Base-by-base conservation (phyloP, 495 filamentous ascomycete species). In the Xylaria sp. region DNA sequence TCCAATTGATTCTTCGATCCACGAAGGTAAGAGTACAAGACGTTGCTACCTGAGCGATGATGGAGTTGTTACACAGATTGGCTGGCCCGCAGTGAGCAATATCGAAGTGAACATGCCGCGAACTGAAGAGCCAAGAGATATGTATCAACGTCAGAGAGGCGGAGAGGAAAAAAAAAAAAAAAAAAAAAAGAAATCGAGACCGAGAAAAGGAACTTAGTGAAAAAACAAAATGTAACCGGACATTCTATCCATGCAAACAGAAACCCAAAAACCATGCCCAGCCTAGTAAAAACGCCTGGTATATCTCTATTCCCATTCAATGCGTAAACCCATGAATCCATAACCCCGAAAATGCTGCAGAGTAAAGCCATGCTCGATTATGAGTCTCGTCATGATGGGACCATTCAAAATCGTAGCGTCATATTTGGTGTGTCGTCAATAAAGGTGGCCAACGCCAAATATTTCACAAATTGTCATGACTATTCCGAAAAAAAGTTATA, bases 1-100 rank as follows among this genome's bases (percentile, higher is more conserved):
- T 61, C 63, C n/a, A 24, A 33, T 58, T 37, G 48, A 58, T 41
- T 41, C 63, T 29, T 67, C 19, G 70, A 26, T 53, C 70, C 31
- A 72, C 44, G 55, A 72, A 67, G 55, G 21, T 59, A 50, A 61
- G 44, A 52, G 59, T 67, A 72, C 70, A 72, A 53, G 61, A 50
- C 29, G 57, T 68, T 62, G 55, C 70, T 72, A 53, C 70, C 70
- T 29, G 63, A 72, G 70, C 46, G 68, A 62, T 24, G 44, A 17
- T 35, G 31, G 33, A 67, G 26, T 61, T 72, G 70, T 67, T 66
- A 68, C 64, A 72, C 52, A 62, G 37, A 44, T 6, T 19, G 6
- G 17, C 70, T 68, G 70, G 11, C 70, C 53, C 37, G 62, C 70
- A 68, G 64, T 53, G 29, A 61, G 62, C 26, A 52, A 33, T 43